Evolutionary conservation across 805 yeast genomes (phyloP), one percentile per base, ranked within the genome.

Genomic region (Alloascoidea africana): DNA sequence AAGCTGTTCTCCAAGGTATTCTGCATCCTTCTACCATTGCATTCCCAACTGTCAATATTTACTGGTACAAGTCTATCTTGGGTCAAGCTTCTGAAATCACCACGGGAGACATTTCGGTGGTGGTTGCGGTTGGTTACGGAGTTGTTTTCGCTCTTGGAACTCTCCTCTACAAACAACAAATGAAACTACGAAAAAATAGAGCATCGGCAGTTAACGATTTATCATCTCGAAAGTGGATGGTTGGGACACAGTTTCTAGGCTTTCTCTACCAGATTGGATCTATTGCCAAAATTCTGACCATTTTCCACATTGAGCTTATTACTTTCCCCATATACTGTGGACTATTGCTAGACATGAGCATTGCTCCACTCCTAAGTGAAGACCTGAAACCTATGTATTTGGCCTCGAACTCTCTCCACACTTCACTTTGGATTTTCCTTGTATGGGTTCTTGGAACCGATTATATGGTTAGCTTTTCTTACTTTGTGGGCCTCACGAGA

Each of bases 281-380:
- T 23, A 75, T 93, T 2, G 48, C 76, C 17, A 89, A 87, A 52
- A 93, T 89, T 11, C 71, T 83, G 40, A 48, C 70, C 8, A 67
- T 91, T 17, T 80, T 87, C 49, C 68, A 76, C 4, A 68, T 84
- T 36, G 98, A 91, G 52, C 66, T 86, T 37, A 65, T 81, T n/a
- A 62, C 78, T 4, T 89, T 91, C 60, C 98, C 98, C 1, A 64
- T 81, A 0, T 74, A 74, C 46, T 86, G 96, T 50, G 98, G 98
- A 1, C 55, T 72, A 44, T 67, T 85, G 49, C 54, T 89, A 17
- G 87, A 80, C 46, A 60, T 79, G 41, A 76, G 85, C 2, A 44
- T 76, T 3, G 61, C 77, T 3, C 91, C 94, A 1, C 45, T 80
- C 3, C 47, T 74, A 3, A 35, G 38, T 17, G 41, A 42, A 3